These are phyloP conservation scores for Epichloe aotearoae DNA, from an alignment of 2,329 filamentous ascomycete species.

Conservation along the genomic window DNA sequence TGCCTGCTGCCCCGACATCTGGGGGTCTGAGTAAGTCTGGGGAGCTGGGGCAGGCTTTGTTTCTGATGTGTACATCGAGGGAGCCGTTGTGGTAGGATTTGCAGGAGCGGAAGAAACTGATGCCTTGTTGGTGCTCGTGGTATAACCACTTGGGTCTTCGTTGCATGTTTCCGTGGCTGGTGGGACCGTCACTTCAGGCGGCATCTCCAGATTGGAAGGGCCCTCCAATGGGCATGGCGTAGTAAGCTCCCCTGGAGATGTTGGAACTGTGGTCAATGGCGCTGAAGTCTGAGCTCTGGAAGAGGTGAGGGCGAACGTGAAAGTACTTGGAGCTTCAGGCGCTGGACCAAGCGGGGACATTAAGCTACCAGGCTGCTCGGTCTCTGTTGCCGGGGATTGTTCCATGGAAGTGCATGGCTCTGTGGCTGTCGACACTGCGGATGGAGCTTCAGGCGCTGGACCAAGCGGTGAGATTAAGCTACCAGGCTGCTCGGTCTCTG, in stretches of 20 bases:
- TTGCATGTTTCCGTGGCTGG: constrained; percentile 1
- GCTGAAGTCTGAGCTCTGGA: neutral
- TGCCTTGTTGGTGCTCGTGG: neutral
- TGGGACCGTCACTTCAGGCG: neutral
- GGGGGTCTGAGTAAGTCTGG: constrained; percentile 2
- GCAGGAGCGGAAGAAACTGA: neutral
- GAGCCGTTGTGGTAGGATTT: neutral
- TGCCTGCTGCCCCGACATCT: constrained; percentile 1
- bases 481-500: neutral
- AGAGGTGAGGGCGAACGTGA: neutral
- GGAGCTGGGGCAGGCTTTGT: neutral
- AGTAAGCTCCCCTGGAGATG: neutral
- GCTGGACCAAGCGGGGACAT: constrained; percentile 7
- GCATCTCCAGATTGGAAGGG: neutral
- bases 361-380: neutral
- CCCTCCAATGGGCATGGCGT: constrained; percentile 2
- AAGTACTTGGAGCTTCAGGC: constrained; percentile 7
- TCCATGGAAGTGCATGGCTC: constrained; percentile 1
- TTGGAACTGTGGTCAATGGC: neutral
- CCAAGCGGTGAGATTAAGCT: constrained; percentile 5
- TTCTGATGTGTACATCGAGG: constrained; percentile 1
- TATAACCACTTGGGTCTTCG: neutral
- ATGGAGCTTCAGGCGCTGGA: constrained; percentile 7
- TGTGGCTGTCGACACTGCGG: constrained; percentile 1
- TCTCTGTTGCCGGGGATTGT: neutral